Percentiles rank a stretch among this genome's conserved stretches.
These are phyloP conservation scores for Hypoxylon fuscum DNA, from an alignment of 495 filamentous ascomycete genomes.

Conservation along the genomic window DNA sequence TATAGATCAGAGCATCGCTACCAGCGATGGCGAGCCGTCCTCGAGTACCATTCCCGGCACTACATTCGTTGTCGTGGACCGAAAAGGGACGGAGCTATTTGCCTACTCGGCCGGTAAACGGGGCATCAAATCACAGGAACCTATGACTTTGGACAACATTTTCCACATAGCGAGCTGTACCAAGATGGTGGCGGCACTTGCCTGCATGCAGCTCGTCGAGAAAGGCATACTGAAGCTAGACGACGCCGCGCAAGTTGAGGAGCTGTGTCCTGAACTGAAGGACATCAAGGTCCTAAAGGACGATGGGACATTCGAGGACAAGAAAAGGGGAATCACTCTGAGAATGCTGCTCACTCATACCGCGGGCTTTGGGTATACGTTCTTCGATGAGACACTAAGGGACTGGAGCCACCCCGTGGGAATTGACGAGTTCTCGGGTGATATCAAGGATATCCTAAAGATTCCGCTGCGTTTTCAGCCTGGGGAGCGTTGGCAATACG, in stretches of 20 bases:
- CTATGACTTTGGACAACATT: conserved; percentile 61
- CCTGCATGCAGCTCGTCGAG: conserved; percentile 70
- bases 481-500: conserved; percentile 66
- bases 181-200: conserved; percentile 63
- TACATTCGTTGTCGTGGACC: conserved; percentile 58
- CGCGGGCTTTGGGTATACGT: conserved; percentile 61
- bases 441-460: conserved; percentile 50
- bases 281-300: conserved; percentile 56
- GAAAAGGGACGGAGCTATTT: conserved; percentile 59
- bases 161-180: conserved; percentile 72
- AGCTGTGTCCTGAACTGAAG: conserved; percentile 60
- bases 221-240: conserved; percentile 62
- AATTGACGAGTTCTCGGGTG: conserved; percentile 63
- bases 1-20: conserved; percentile 19
- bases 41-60: conserved; percentile 54
- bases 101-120: conserved; percentile 56
- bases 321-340: conserved; percentile 65
- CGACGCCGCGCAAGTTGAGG: conserved; percentile 57
- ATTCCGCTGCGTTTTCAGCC: conserved; percentile 65
- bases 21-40: neutral
- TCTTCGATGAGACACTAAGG: conserved; percentile 62
- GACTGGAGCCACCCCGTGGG: conserved; percentile 58
- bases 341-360: conserved; percentile 71
- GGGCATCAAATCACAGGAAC: conserved; percentile 44
- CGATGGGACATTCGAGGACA: conserved; percentile 59